Conservation (phyloP, 805 yeast species). For the Saccharomyces jurei region DNA sequence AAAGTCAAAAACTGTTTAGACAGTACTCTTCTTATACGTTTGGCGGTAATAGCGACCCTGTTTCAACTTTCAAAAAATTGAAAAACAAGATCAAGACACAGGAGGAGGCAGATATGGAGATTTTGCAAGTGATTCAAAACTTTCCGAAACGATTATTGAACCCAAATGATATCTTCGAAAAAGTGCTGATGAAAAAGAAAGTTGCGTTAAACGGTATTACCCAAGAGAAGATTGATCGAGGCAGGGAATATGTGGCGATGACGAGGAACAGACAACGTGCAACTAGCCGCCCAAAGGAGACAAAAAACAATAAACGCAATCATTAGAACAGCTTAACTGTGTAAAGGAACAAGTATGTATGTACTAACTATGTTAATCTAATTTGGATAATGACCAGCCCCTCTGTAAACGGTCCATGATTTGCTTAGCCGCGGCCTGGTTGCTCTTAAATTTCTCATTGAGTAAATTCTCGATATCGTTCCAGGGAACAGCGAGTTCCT, state of each 20-base stretch:
- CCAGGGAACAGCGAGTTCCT: conserved; percentile 36
- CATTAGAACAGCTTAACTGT: conserved; percentile 2
- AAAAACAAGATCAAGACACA: conserved; percentile 2
- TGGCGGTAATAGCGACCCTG: neutral
- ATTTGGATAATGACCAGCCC: conserved; percentile 35
- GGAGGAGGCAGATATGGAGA: conserved; percentile 43
- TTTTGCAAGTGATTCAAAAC: conserved; percentile 80
- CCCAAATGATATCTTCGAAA: conserved; percentile 59
- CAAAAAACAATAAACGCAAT: conserved; percentile 4
- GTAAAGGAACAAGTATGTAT: neutral
- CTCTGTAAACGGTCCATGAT: conserved; percentile 31
- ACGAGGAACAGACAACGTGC: conserved; percentile 33
- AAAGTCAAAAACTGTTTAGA: conserved; percentile 1
- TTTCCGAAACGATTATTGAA: conserved; percentile 64
- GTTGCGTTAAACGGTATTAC: conserved; percentile 65
- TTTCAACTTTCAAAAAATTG: neutral
- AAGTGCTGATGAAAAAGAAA: conserved; percentile 57
- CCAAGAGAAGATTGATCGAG: conserved; percentile 70
- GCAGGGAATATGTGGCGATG: conserved; percentile 68
- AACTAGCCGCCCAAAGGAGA: neutral
- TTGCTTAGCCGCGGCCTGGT: conserved; percentile 20
- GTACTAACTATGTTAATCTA: neutral
- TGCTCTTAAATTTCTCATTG: conserved; percentile 26
- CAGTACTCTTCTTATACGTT: neutral
- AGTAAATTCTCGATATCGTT: conserved; percentile 33